These are phyloP conservation scores for Candida sanyaensis DNA, from an alignment of 1,139 yeast species.

Conservation along the genomic window DNA sequence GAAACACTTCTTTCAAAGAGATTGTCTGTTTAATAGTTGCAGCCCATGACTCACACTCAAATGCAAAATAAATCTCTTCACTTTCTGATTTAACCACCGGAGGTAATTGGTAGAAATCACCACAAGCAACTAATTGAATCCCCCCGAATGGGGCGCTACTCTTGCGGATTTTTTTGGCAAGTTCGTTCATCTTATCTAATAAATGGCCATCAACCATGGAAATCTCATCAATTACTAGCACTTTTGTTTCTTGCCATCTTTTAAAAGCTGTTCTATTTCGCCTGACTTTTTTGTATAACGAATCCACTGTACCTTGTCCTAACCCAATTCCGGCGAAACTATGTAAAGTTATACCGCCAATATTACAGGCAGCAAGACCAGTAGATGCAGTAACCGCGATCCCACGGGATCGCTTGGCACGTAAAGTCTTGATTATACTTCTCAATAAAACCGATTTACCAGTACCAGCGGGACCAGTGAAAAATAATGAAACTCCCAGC, in stretches of 20 bases:
- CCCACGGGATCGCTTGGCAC: constrained; percentile 44
- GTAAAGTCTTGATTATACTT: constrained; percentile 65
- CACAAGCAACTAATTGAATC: constrained; percentile 79
- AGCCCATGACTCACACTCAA: constrained; percentile 78
- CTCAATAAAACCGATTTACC: constrained; percentile 84
- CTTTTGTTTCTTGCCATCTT: constrained; percentile 67
- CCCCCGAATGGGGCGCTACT: constrained; percentile 78
- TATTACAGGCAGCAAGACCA: constrained; percentile 89
- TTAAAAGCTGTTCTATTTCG: constrained; percentile 51
- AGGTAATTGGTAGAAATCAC: constrained; percentile 90
- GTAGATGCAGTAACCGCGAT: constrained; percentile 93
- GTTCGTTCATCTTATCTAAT: constrained; percentile 65
- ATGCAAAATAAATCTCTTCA: constrained; percentile 56
- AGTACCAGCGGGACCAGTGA: constrained; percentile 96
- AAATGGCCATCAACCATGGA: constrained; percentile 85
- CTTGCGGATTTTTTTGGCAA: constrained; percentile 60
- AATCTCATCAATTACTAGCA: constrained; percentile 79
- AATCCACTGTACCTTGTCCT: constrained; percentile 44
- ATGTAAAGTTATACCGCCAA: constrained; percentile 86
- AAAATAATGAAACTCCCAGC: constrained; percentile 64
- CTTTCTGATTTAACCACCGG: constrained; percentile 54
- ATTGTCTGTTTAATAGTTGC: constrained; percentile 64
- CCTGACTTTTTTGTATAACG: constrained; percentile 56
- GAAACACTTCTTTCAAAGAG: constrained; percentile 75
- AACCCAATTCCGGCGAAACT: constrained; percentile 87